Percentiles rank a stretch among this genome's conserved stretches.
phyloP scores from a whole-genome alignment of 495 filamentous ascomycete genomes.

The Friedmanniomyces simplex region DNA sequence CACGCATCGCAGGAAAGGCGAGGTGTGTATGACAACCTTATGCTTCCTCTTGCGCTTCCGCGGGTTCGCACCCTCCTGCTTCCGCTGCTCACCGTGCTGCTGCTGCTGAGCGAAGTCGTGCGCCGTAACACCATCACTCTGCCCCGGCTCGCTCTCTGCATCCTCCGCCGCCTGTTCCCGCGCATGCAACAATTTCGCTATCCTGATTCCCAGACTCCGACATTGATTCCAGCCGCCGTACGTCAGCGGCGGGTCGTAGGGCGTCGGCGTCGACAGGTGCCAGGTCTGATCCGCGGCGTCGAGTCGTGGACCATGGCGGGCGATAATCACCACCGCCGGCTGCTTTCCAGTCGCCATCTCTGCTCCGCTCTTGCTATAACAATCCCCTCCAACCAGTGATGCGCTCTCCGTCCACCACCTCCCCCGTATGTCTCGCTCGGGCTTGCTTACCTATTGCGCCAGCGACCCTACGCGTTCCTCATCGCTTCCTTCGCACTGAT shows the following conservation, averaged over 20 bases:
- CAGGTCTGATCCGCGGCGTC: slow-evolving; percentile 89
- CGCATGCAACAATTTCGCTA: slow-evolving; percentile 57
- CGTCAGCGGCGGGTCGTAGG: slow-evolving; percentile 93
- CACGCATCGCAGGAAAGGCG: slow-evolving; percentile 83
- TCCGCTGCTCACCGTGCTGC: not conserved
- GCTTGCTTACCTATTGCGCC: no score
- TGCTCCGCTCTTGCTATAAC: no score
- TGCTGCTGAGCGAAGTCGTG: slow-evolving; percentile 15
- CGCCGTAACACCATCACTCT: slow-evolving; percentile 4
- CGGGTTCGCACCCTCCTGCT: not conserved
- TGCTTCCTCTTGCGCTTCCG: slow-evolving; percentile 45
- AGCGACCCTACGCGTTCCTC: no score
- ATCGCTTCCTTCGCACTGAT: no score
- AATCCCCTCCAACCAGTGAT: no score
- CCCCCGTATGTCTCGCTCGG: no score
- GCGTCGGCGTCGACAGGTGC: slow-evolving; percentile 85
- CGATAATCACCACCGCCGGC: slow-evolving; percentile 67
- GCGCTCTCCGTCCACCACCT: no score
- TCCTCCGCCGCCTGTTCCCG: slow-evolving; percentile 27
- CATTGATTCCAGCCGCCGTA: slow-evolving; percentile 90
- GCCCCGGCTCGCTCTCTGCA: not conserved
- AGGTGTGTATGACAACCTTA: slow-evolving; percentile 77
- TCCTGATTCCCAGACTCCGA: slow-evolving; percentile 65
- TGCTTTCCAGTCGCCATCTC: no score
- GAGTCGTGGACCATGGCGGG: slow-evolving; percentile 81